Conservation (phyloP, 805 yeast species). For the Candida cerambycidarum region DNA sequence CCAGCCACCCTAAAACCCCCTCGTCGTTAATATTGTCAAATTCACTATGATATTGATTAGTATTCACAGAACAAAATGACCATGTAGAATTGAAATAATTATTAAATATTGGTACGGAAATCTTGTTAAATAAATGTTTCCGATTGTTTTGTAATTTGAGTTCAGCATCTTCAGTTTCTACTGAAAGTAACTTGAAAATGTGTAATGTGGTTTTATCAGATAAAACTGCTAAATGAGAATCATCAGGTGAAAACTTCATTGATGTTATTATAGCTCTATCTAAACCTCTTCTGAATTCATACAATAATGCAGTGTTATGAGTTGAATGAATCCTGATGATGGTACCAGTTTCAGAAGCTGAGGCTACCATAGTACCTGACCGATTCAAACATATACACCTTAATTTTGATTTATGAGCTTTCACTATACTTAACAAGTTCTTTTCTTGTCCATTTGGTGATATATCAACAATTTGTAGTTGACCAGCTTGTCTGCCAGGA, state of each 20-base stretch:
- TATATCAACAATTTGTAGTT: conserved; percentile 75
- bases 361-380: conserved; percentile 68
- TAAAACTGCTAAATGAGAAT: conserved; percentile 74
- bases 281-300: conserved; percentile 85
- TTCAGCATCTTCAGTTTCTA: conserved; percentile 2
- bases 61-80: conserved; percentile 79
- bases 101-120: conserved; percentile 57
- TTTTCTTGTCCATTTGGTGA: conserved; percentile 63
- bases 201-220: conserved; percentile 91
- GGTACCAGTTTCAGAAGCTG: conserved; percentile 83
- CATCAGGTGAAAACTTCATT: conserved; percentile 79
- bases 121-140: conserved; percentile 61
- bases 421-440: conserved; percentile 63
- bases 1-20: conserved; percentile 66
- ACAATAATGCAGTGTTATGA: conserved; percentile 63
- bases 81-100: conserved; percentile 80
- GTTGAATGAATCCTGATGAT: conserved; percentile 73
- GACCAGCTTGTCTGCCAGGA: conserved; percentile 76
- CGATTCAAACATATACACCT: conserved; percentile 63
- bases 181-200: conserved; percentile 56
- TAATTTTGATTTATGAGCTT: conserved; percentile 72
- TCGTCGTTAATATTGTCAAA: conserved; percentile 21
- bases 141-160: conserved; percentile 43
- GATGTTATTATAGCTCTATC: conserved; percentile 82
- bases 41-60: conserved; percentile 38